Evolutionary conservation across 768 basidiomycete genomes (phyloP), one percentile per base, ranked within the genome.

Genomic region (Rhodotorula paludigena): DNA sequence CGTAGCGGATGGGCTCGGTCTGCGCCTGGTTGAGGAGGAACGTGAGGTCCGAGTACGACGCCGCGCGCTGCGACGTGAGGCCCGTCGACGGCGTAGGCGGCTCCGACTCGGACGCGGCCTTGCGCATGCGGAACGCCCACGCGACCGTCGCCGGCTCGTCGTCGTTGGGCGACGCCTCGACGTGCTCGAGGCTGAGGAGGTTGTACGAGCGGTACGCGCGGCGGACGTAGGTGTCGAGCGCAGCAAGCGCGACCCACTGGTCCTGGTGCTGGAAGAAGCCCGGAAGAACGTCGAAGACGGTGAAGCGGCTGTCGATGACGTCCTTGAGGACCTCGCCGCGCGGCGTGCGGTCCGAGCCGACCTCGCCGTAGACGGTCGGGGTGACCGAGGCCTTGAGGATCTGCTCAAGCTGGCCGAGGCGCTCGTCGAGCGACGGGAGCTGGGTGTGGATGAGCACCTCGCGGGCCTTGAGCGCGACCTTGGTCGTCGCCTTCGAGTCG

Each of bases 381-480:
- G 86, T 86, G 58, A 96, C 89, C 0, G 96, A 89, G 35, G 87
- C 84, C 79, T 89, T 91, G 55, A 99, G 83, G 60, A 99, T 88
- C 35, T 86, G 82, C 81, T 96, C 93, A 89, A 99, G 94, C 78
- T 99, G 96, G 35, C 85, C 81, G 48, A 87, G 82, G 64, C 96
- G 88, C 78, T 98, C 96, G 76, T 97, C 92, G 77, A 90, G 94
- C 21, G 92, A 94, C 10, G 96, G 96, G 85, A 99, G 89, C 78
- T 94, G 91, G 54, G 90, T 90, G 39, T 91, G 83, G 75, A 99
- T 98, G 54, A 98, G 84, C 12, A 96, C 96, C 81, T 99, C 96
- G 53, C 96, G 89, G 48, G 96, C 96, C 79, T 94, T 97, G 71
- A 99, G 80, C 5, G 93, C 84, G 42, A 98, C 93, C 62, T 87